Evolutionary conservation across 2,329 filamentous ascomycete species (phyloP).

Genomic region (Sclerotinia trifoliorum): DNA sequence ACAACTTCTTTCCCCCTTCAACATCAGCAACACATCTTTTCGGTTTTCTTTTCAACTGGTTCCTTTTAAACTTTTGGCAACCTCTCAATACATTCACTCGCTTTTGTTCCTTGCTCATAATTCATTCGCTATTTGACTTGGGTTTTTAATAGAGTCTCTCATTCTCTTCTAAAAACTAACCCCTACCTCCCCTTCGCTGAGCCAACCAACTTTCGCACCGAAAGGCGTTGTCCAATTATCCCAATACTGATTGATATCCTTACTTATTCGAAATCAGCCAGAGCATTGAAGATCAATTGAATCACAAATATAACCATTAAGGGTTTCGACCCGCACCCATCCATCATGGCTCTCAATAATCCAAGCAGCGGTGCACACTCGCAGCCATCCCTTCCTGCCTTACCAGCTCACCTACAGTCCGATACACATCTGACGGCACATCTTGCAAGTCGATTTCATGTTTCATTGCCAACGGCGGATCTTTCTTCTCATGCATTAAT

Average conservation of each 20-base stretch:
- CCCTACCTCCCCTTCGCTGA: neutral
- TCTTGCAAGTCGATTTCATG: slow-evolving; percentile 86
- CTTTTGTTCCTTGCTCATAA: slow-evolving; percentile 4
- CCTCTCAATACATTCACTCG: slow-evolving; percentile 9
- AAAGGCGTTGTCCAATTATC: neutral
- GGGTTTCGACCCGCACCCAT: slow-evolving; percentile 35
- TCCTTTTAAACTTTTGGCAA: neutral
- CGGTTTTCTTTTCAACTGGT: neutral
- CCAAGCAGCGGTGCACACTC: slow-evolving; percentile 62
- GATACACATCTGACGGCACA: slow-evolving; percentile 79
- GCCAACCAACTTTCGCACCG: neutral
- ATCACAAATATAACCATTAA: neutral
- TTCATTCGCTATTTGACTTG: slow-evolving; percentile 5
- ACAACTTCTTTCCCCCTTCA: neutral
- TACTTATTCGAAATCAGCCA: neutral
- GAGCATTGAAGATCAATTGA: neutral
- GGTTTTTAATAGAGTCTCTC: slow-evolving; percentile 2
- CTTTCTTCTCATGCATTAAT: slow-evolving; percentile 91
- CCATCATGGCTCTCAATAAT: slow-evolving; percentile 57
- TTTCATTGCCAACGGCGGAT: slow-evolving; percentile 80
- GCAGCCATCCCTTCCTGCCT: slow-evolving; percentile 81
- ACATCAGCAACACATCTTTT: neutral
- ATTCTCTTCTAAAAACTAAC: neutral
- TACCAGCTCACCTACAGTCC: slow-evolving; percentile 79
- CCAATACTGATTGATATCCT: neutral